These are phyloP conservation scores for Xylaria hypoxylon DNA, from an alignment of 2,329 filamentous ascomycete species.

Conservation along the genomic window DNA sequence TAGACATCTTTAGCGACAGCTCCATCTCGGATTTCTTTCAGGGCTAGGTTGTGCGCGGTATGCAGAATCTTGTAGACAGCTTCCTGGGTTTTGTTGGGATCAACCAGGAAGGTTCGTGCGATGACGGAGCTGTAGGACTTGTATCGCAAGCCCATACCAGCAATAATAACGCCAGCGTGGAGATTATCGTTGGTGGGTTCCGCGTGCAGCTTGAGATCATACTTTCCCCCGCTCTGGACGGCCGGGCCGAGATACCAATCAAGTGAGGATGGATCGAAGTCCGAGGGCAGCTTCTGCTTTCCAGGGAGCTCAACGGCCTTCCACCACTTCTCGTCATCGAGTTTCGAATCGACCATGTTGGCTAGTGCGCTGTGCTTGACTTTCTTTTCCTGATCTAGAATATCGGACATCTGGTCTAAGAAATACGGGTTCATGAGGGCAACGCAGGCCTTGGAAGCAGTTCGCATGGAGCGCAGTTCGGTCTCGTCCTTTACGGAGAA, in stretches of 20 bases:
- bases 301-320: conserved; percentile 77
- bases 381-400: conserved; percentile 96
- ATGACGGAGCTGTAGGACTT: conserved; percentile 95
- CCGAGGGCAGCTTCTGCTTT: conserved; percentile 81
- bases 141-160: conserved; percentile 91
- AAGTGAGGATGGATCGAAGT: conserved; percentile 88
- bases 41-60: conserved; percentile 85
- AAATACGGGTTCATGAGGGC: conserved; percentile 97
- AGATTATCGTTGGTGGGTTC: conserved; percentile 85
- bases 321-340: conserved; percentile 95
- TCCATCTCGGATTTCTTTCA: conserved; percentile 91
- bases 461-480: conserved; percentile 93
- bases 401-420: conserved; percentile 96
- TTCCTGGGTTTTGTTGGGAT: conserved; percentile 96
- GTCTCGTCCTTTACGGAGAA: conserved; percentile 95
- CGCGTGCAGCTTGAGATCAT: conserved; percentile 84
- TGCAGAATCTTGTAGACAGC: conserved; percentile 91
- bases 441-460: conserved; percentile 92
- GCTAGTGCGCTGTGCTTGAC: conserved; percentile 89
- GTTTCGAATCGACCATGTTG: conserved; percentile 89
- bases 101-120: conserved; percentile 93
- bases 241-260: conserved; percentile 94
- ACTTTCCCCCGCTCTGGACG: conserved; percentile 95
- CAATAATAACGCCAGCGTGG: conserved; percentile 93
- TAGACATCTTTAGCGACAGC: conserved; percentile 90